A percentile compares a stretch with the other conserved stretches of the same genome.
Conservation (phyloP, 805 yeast species). For the Sugiyamaella smithiae region DNA sequence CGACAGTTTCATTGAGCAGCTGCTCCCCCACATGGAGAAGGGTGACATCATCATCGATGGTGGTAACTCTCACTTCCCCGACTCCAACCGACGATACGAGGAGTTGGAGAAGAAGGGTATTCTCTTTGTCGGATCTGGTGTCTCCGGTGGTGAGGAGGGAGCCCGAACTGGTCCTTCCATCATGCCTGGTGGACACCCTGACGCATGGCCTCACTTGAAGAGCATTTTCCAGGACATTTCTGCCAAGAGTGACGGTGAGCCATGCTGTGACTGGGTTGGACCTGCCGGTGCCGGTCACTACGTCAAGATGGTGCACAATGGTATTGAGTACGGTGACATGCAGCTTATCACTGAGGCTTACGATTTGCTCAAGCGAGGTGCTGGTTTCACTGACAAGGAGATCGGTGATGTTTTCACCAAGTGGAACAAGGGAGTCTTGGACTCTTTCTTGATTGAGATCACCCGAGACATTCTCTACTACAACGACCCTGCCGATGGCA, state of each 20-base stretch:
- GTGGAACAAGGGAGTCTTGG: conserved; percentile 98
- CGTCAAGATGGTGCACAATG: conserved; percentile 99
- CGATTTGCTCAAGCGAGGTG: conserved; percentile 91
- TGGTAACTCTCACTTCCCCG: conserved; percentile 99
- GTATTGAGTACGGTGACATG: conserved; percentile 99
- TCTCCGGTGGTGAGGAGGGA: conserved; percentile 99
- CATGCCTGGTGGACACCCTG: conserved; percentile 99
- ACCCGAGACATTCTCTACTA: conserved; percentile 90
- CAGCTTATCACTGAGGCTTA: conserved; percentile 98
- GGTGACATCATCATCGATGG: conserved; percentile 99
- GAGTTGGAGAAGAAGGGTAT: conserved; percentile 86
- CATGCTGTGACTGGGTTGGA: conserved; percentile 99
- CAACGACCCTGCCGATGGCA: conserved; percentile 79
- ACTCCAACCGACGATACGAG: conserved; percentile 92
- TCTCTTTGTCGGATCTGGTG: conserved; percentile 97
- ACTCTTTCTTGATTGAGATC: conserved; percentile 94
- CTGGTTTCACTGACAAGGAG: conserved; percentile 86
- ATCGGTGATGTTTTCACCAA: conserved; percentile 85
- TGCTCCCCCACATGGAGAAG: conserved; percentile 86
- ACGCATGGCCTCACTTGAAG: conserved; percentile 99
- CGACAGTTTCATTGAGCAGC: conserved; percentile 83
- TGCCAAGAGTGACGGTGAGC: conserved; percentile 97
- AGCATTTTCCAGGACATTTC: conserved; percentile 92
- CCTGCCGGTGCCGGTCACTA: conserved; percentile 99
- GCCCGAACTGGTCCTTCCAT: conserved; percentile 98